Base-by-base conservation (phyloP, 345 rosid genomes). In the Odontarrhena argentea region DNA sequence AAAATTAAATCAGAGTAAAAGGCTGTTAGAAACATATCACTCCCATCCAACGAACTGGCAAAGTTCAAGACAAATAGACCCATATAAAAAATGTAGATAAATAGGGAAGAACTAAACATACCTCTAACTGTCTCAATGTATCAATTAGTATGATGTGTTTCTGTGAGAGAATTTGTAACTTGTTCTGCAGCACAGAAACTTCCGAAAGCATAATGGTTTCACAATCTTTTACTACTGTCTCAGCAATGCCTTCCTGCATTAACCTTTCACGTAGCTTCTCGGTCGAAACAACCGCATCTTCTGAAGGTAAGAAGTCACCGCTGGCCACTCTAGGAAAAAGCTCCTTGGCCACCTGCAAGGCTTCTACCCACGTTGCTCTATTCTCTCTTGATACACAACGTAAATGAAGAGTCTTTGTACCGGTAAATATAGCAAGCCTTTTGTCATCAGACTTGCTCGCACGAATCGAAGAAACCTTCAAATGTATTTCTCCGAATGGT, bases 361-460 rank as follows among this genome's bases (percentile, higher is more conserved):
- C 91, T 64, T 91, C 99, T 44, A 91, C 76, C 99, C 99, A 94
- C 7, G 82, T 68, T 45, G 88, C 71, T 82, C 96, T 86, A 69
- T 85, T 91, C 22, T 88, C 96, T 73, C 87, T 85, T 13, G 93
- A 76, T 58, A 78, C 74, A 69, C 93, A 87, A 8, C 89, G 84
- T 77, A 91, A 78, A 70, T 94, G 99, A 66, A 94, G 99, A 74
- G 99, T 94, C 79, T 94, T 94, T 24, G 97, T 91, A 68, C 97
- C 99, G 1, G 96, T 88, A 77, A 88, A 91, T 78, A 94, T 87
- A 41, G 89, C 78, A 36, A 94, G 88, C 86, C 99, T 86, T 72
- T 89, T 95, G 68, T 95, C 99, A 74, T 95, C 97, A 40, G 99
- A 91, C 77, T 87, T 91, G 75, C 97, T 95, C 26, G 93, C 87